Evolutionary conservation across 768 basidiomycete species (phyloP).

Genomic region (Nevesoporus exiguus): DNA sequence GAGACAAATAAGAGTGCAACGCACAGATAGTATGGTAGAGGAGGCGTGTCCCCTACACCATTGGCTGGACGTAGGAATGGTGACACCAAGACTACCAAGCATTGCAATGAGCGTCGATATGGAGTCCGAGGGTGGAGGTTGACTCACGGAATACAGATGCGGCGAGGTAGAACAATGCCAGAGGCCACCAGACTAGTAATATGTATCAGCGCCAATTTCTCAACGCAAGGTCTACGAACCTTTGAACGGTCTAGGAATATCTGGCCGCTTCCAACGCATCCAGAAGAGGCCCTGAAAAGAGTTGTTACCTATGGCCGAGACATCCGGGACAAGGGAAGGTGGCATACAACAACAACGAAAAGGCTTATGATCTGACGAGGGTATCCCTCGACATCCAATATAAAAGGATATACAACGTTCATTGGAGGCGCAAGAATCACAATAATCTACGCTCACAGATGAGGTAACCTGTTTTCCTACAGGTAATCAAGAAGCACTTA

Average conservation of each 20-base stretch:
- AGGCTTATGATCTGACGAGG: conserved; percentile 55
- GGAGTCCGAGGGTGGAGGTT: accelerated
- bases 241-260: conserved; percentile 18
- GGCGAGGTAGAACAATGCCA: neutral
- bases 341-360: conserved; percentile 48
- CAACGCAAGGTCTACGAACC: conserved; percentile 11
- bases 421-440: conserved; percentile 54
- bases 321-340: neutral
- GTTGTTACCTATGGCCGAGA: too few relatives aligned
- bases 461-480: neutral
- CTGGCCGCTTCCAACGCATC: conserved; percentile 49
- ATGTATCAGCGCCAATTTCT: neutral
- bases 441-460: conserved; percentile 38
- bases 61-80: conserved; percentile 55
- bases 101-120: neutral
- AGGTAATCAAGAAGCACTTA: conserved; percentile 14
- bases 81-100: conserved; percentile 43
- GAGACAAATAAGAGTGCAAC: conserved; percentile 28
- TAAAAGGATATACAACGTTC: conserved; percentile 54
- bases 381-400: conserved; percentile 49
- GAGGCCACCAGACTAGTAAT: neutral
- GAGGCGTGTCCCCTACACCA: conserved; percentile 56
- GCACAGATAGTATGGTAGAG: conserved; percentile 56
- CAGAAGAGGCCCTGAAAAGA: conserved; percentile 41
- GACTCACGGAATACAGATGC: neutral